phyloP scores from a whole-genome alignment of 371 early-diverging fungal genomes.

The Rozella allomycis region DNA sequence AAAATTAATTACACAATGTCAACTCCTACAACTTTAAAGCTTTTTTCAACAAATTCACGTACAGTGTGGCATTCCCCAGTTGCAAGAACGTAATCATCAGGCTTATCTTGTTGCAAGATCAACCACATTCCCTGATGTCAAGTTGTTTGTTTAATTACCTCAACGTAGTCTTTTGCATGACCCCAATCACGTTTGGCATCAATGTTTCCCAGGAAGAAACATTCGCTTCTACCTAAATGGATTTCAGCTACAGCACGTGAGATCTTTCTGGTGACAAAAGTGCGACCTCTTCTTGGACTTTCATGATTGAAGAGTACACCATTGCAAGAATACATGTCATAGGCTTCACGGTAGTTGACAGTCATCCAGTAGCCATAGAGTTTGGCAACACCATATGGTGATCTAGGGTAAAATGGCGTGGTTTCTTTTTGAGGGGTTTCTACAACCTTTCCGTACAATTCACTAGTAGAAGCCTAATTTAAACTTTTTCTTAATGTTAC shows the following conservation, averaged over 20 bases:
- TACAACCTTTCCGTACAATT: conserved; percentile 57
- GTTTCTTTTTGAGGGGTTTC: conserved; percentile 62
- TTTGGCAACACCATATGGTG: conserved; percentile 63
- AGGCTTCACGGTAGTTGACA: conserved; percentile 61
- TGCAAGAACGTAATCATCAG: conserved; percentile 60
- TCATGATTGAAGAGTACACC: conserved; percentile 74
- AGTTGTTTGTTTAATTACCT: conserved; percentile 4
- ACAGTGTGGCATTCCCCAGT: conserved; percentile 67
- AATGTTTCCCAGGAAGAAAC: conserved; percentile 55
- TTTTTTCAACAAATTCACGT: conserved; percentile 55
- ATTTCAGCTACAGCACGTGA: conserved; percentile 58
- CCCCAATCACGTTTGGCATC: conserved; percentile 76
- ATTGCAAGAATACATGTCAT: conserved; percentile 57
- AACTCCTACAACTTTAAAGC: conserved; percentile 43
- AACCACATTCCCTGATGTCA: conserved; percentile 53
- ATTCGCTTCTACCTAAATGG: conserved; percentile 39
- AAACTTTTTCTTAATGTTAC: conserved; percentile 3
- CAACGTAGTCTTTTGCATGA: conserved; percentile 61
- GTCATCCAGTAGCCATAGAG: conserved; percentile 61
- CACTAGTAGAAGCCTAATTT: conserved; percentile 42
- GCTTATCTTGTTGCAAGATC: conserved; percentile 55
- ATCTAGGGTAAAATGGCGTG: conserved; percentile 66
- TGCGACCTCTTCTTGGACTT: conserved; percentile 52
- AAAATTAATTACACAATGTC: conserved; percentile 19
- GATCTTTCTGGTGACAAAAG: conserved; percentile 67